Base-by-base conservation (phyloP, 2,329 filamentous ascomycete species). In the Fusarium pseudoanthophilum region DNA sequence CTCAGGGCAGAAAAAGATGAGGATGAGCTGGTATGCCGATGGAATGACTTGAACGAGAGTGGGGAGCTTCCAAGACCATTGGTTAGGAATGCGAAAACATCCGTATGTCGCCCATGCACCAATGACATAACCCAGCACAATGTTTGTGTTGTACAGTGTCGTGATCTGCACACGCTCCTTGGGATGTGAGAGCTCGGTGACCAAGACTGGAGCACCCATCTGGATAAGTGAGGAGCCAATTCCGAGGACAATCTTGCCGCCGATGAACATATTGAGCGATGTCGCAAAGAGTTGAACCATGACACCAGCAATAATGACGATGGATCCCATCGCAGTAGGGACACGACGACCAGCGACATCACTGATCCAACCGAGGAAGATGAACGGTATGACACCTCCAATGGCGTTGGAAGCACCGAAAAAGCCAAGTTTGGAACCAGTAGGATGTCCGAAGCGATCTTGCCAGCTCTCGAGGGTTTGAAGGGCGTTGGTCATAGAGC, bases 1-100 rank as follows among this genome's bases (percentile, higher is more conserved):
- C 70, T 92, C 90, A 0, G 90, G 89, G 10, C 89, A 83, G 57
- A 88, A 85, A 71, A 82, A 83, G 57, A 87, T 79, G 60, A 86
- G 83, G 15, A 79, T 61, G 24, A 88, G 81, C 69, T 87, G 82
- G 34, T 81, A 81, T 1, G 71, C 75, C 4, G 83, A 77, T 82
- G 84, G 86, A 9, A 85, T 67, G 48, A 85, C 84, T 75, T 90
- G 89, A 4, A 88, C 77, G 8, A 89, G 80, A 4, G 86, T 86
- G 0, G 88, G 89, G 24, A 76, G 58, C 20, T 72, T 71, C 75
- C 74, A 77, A 0, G 69, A 73, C 72, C 74, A 76, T 10, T 77
- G 52, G 4, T 65, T 68, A 2, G 63, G 67, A 5, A 76, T 76
- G 0, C 74, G 69, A 30, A 66, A 76, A 7, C 74, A 76, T 13